Evolutionary conservation across 139 green algal genomes (phyloP), one percentile per base, ranked within the genome.

Genomic region (Picochlorum costavermella): DNA sequence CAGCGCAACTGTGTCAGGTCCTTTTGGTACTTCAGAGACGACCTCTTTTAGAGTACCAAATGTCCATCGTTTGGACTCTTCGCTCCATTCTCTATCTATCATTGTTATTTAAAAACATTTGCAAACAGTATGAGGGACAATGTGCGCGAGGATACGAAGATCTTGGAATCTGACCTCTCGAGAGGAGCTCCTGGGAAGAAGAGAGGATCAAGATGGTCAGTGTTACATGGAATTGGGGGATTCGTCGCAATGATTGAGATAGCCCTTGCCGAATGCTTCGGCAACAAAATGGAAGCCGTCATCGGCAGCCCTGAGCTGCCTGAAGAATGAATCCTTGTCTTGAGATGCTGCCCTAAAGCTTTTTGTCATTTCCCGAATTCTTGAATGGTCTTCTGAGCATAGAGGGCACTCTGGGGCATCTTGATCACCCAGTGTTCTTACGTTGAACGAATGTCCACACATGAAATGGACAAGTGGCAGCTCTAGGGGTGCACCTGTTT

Each of bases 391-490:
- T 0, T 87, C 75, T 2, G 84, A 87, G 65, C 92, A 98, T 56
- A 96, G 70, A 9, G 92, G 92, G 74, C 92, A 98, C 16, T 63
- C 49, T 9, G 31, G n/a, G 8, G 66, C 67, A 20, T 90, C 84
- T 40, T 67, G 79, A 48, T 97, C 92, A 3, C 86, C 91, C 33
- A 98, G 77, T 10, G 84, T 88, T 20, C 86, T 80, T 55, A 82
- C 33, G 79, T 97, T 95, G 76, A 86, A 98, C 14, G 81, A 90
- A 69, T 98, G 92, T 56, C 86, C 84, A 72, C 92, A 98, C 61
- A 98, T 28, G 68, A 98, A 98, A 79, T 98, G 92, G 25, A 97
- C 85, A 1, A 83, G 84, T 3, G 92, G 92, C 59, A 98, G 79
- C 68, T 98, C 92, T 68, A 98, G 76, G 0, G 88, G 75, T 9